Evolutionary conservation across 176 grass and related monocot genomes (phyloP), one percentile per base, ranked within the genome.

Genomic region (Zoysia japonica): DNA sequence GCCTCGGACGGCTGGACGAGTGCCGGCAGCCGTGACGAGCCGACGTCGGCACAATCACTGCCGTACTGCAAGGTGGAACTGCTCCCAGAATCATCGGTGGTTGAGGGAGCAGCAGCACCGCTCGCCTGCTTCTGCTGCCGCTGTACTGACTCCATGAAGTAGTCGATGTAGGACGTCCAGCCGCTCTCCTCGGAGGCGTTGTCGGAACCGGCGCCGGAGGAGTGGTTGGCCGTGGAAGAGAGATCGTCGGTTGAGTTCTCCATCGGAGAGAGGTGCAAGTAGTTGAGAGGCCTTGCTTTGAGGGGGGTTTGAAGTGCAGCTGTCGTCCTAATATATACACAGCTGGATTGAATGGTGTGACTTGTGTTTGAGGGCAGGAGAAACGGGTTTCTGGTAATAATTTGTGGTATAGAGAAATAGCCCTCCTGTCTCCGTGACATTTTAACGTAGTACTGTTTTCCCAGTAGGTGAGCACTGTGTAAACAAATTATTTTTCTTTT

Each of bases 81-180:
- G 16, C 48, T 3, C 2, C 35, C 71, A 66, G 2, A 3, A 35
- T 70, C 45, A 7, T 77, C 37, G 15, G 72, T 60, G 15, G 72
- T 60, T 11, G 80, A 82, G 7, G 47, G 59, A 72, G 45, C 46
- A 43, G 17, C 38, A 65, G 9, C 7, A 9, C 47, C 14, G 70
- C 70, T 82, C 15, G 20, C 20, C 41, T 83, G 70, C 37, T 16
- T 42, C 2, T 44, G 3, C 5, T 12, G 81, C 0, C 67, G 43
- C 37, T 37, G 35, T 13, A 73, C 50, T 0, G 68, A 74, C 52
- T 77, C 59, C 75, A 88, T 68, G 80, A 88, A 83, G 74, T 83
- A 82, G 67, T 88, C 68, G 38, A 88, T 77, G 68, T 88, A 88
- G 43, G 74, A 68, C 13, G 86, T 88, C 86, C 86, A 88, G 17